phyloP scores from a whole-genome alignment of 2,329 filamentous ascomycete species.

The Fusarium longipes region DNA sequence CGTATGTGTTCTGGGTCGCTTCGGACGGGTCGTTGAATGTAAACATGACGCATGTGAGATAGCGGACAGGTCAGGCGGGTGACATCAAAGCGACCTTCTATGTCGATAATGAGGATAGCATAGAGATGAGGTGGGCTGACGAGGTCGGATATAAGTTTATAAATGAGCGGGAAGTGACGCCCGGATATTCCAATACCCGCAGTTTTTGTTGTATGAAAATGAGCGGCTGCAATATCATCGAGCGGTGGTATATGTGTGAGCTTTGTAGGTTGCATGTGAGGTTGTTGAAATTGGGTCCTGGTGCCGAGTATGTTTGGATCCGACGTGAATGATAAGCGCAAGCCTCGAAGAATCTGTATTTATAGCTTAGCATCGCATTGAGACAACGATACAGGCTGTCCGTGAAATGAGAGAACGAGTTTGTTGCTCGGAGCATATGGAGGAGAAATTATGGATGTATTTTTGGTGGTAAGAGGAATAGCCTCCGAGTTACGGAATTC shows the following conservation, averaged over 20 bases:
- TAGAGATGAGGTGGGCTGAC: constrained; percentile 60
- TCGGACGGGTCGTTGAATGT: constrained; percentile 59
- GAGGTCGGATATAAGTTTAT: constrained; percentile 64
- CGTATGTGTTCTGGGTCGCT: constrained; percentile 46
- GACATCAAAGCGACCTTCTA: constrained; percentile 66
- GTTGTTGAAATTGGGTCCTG: constrained; percentile 29
- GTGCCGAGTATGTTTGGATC: constrained; percentile 24
- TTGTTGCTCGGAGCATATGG: background rate
- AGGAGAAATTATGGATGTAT: background rate
- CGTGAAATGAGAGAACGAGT: background rate
- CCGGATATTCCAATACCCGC: constrained; percentile 63
- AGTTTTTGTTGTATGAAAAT: constrained; percentile 61
- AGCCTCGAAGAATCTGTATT: constrained; percentile 40
- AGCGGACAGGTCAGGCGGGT: constrained; percentile 55
- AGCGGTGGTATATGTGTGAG: constrained; percentile 58
- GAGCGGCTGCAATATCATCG: constrained; percentile 58
- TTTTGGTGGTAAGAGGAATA: background rate
- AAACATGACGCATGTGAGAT: constrained; percentile 61
- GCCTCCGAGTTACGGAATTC: background rate
- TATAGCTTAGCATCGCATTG: background rate
- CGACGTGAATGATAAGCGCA: constrained; percentile 45
- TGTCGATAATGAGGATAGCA: constrained; percentile 65
- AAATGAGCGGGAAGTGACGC: constrained; percentile 65
- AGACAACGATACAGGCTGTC: background rate
- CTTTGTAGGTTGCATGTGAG: constrained; percentile 43